Evolutionary conservation across 2,329 filamentous ascomycete genomes (phyloP).

Genomic region (Xylaria sp.): DNA sequence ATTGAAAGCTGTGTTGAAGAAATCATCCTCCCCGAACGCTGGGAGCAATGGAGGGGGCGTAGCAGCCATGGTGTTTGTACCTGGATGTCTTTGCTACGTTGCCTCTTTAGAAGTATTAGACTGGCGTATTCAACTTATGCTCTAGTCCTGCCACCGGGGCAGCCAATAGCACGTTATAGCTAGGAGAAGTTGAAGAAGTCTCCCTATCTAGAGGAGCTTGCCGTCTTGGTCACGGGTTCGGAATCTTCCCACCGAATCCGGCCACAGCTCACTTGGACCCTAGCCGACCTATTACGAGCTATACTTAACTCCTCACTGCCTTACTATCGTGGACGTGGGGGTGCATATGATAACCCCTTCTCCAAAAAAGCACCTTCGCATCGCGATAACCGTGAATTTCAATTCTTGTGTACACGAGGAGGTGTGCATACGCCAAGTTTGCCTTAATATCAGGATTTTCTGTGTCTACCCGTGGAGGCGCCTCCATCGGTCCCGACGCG

Average conservation of each 20-base stretch:
- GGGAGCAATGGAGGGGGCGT: not conserved
- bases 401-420: not conserved
- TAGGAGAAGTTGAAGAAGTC: not conserved
- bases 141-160: not conserved
- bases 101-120: not conserved
- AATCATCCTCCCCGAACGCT: constrained; percentile 2
- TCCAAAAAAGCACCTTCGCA: not conserved
- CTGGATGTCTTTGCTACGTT: not conserved
- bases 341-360: not conserved
- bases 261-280: not conserved
- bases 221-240: not conserved
- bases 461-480: not conserved
- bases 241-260: not conserved
- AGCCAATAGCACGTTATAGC: not conserved
- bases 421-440: not conserved
- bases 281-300: not conserved
- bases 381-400: not conserved
- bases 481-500: not conserved
- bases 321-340: not conserved
- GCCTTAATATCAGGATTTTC: not conserved
- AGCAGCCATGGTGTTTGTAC: not conserved
- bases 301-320: not conserved
- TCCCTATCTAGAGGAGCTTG: not conserved
- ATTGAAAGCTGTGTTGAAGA: constrained; percentile 1
- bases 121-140: not conserved